Evolutionary conservation across 371 early-diverging fungal species (phyloP).

Genomic region (Mucor saturninus): DNA sequence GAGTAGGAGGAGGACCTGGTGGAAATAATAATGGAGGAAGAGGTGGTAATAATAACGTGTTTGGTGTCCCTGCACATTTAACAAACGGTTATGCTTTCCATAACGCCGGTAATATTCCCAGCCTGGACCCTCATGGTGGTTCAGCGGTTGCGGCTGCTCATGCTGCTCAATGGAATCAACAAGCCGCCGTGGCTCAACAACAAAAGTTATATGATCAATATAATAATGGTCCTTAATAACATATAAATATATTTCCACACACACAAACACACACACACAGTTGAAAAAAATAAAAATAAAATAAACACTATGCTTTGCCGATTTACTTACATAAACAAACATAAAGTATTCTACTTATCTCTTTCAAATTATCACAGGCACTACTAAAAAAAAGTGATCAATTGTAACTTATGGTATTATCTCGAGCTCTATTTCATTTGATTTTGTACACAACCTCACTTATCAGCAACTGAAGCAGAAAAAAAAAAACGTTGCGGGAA

Average conservation of each 20-base stretch:
- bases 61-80: slow-evolving; percentile 25
- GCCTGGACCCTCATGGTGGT: slow-evolving; percentile 24
- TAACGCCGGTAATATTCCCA: slow-evolving; percentile 17
- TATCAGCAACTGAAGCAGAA: too few relatives aligned
- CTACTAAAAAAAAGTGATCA: too few relatives aligned
- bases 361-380: too few relatives aligned
- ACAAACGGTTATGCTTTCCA: slow-evolving; percentile 32
- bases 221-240: slow-evolving; percentile 21
- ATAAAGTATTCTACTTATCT: too few relatives aligned
- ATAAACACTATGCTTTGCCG: too few relatives aligned
- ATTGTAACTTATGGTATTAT: too few relatives aligned
- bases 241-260: slow-evolving; percentile 8
- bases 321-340: too few relatives aligned
- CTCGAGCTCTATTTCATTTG: too few relatives aligned
- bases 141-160: slow-evolving; percentile 22
- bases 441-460: too few relatives aligned
- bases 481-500: too few relatives aligned
- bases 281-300: slow-evolving; percentile 6
- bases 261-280: too few relatives aligned
- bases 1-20: slow-evolving; percentile 3
- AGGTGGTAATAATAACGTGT: slow-evolving; percentile 16
- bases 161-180: slow-evolving; percentile 32
- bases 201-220: slow-evolving; percentile 30
- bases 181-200: slow-evolving; percentile 28
- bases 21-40: slow-evolving; percentile 13